Evolutionary conservation across 768 basidiomycete species (phyloP), one percentile per base, ranked within the genome.

Genomic region (Pleurotus platypus): DNA sequence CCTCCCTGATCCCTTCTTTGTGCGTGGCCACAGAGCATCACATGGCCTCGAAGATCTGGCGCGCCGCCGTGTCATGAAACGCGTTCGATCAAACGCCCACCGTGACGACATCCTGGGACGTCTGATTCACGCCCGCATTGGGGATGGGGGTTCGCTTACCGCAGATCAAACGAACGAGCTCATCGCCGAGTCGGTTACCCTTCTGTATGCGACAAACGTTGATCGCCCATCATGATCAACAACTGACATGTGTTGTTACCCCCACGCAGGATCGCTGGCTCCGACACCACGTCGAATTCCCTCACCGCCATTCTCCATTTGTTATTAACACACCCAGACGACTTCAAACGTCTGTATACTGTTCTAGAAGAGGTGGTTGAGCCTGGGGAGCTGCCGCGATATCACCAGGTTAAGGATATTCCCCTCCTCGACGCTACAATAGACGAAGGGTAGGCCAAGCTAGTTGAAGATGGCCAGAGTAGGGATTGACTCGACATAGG

Each of bases 231-330:
- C 39, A 11, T 24, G 9, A 42, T 18, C 46, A 39, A 7, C 26
- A 15, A 35, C 27, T 57, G 27, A 49, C 46, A 7, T 37, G 16
- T 18, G 27, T 39, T 27, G n/a, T 54, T 7, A 56, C 30, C 46
- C 9, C 6, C 15, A 35, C 30, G 30, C 37, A 72, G 71, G 9
- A 70, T 69, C 55, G 71, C 71, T 4, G 71, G 71, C 2, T 69
- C 69, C 13, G 69, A 72, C 58, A 70, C 69, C 9, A 69, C 69
- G 13, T 67, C 71, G 2, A 73, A 64, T 53, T 66, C 67, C n/a
- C 58, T 65, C 15, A 61, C 69, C 9, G 69, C 59, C 0, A 68
- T 64, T 11, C 59, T 69, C 8, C 61, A 64, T 51, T 58, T 63
- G 5, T 57, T 67, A 22, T 49, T 59, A 45, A 65, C 61, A 8